Conservation (phyloP, 2,329 filamentous ascomycete genomes). For the Ceratocystis alfenasii region DNA sequence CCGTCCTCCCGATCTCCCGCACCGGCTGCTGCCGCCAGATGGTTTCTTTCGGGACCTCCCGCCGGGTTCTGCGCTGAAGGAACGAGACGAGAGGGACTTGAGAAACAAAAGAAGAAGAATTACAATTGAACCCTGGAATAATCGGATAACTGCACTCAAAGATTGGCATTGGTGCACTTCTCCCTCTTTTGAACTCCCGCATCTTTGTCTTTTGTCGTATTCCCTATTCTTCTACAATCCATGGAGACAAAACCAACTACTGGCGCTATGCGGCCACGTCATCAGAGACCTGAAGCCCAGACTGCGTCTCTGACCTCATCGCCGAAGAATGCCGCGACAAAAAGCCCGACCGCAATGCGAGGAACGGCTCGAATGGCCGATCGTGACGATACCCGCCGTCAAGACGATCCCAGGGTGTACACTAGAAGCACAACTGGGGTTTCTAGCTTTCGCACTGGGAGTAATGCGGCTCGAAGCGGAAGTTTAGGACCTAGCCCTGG, state of each 20-base stretch:
- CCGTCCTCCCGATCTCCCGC: background rate
- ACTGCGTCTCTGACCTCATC: background rate
- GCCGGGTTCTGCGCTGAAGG: conserved; percentile 14
- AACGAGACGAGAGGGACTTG: conserved; percentile 2
- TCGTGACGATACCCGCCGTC: background rate
- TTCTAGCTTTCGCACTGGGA: conserved; percentile 6
- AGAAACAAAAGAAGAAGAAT: background rate
- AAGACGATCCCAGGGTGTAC: background rate
- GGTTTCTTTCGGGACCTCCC: conserved; percentile 13
- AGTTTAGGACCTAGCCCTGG: conserved; percentile 16
- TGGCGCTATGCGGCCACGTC: conserved; percentile 4
- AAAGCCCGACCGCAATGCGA: conserved; percentile 19
- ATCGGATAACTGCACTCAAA: background rate
- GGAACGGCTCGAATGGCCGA: conserved; percentile 20
- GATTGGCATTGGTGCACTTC: background rate
- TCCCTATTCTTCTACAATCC: background rate
- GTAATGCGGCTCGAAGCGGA: background rate
- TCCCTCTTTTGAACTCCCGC: background rate
- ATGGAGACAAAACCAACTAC: conserved; percentile 8
- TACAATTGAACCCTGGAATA: background rate
- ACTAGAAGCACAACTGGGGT: background rate
- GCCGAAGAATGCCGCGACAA: background rate
- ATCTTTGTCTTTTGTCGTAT: background rate
- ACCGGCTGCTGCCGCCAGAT: conserved; percentile 14
- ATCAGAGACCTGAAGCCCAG: background rate